Evolutionary conservation across 2,329 filamentous ascomycete species (phyloP).

Genomic region (Calonectria hawksworthii): DNA sequence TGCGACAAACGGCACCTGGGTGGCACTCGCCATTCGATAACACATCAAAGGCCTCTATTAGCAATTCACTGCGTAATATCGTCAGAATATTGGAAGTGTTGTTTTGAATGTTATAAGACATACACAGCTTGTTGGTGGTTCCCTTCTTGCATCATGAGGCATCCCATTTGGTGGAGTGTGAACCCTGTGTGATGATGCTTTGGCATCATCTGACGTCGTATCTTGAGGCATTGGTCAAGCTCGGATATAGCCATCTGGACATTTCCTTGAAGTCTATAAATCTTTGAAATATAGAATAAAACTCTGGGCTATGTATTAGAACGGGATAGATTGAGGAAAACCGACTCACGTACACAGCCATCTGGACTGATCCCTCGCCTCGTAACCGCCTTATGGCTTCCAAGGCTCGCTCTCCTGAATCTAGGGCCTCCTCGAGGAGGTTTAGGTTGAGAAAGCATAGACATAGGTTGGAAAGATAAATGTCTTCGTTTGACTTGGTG

Average conservation of each 20-base stretch:
- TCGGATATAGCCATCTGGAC: not conserved
- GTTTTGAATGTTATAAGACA: not conserved
- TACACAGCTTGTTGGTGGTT: not conserved
- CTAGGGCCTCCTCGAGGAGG: not conserved
- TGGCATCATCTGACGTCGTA: not conserved
- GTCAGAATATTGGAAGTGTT: not conserved
- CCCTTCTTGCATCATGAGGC: not conserved
- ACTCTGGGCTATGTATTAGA: not conserved
- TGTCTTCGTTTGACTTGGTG: not conserved
- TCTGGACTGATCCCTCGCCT: not conserved
- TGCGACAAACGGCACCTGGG: not conserved
- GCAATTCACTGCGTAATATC: not conserved
- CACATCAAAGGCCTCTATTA: not conserved
- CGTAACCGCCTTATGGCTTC: not conserved
- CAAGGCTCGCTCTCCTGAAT: not conserved
- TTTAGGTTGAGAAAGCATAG: not conserved
- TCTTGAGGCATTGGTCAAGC: not conserved
- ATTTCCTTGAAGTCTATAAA: not conserved
- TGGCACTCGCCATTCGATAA: not conserved
- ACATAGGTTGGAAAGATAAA: not conserved
- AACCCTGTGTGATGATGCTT: not conserved
- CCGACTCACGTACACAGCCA: not conserved
- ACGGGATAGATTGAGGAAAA: not conserved
- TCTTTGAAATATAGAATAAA: constrained; percentile 9
- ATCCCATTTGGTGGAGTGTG: not conserved